phyloP scores from a whole-genome alignment of 164 flowering plant genomes.

The Macadamia tetraphylla region DNA sequence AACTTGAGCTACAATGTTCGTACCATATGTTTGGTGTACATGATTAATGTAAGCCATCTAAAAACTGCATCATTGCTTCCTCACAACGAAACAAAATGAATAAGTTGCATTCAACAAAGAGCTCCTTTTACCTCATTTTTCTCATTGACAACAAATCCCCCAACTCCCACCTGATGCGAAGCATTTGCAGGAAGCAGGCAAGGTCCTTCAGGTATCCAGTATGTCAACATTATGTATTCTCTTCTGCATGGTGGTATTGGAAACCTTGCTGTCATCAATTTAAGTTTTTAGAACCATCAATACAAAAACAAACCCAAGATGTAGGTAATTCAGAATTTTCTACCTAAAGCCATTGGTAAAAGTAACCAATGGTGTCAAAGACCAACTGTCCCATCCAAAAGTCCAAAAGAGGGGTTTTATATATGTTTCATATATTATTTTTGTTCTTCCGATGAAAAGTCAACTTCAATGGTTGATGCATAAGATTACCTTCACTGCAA shows the following conservation, averaged over 20 bases:
- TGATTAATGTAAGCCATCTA: too few relatives aligned
- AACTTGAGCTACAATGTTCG: too few relatives aligned
- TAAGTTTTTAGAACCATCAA: background rate
- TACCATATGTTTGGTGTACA: too few relatives aligned
- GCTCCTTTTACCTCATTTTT: slow-evolving; percentile 51
- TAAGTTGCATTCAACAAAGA: too few relatives aligned
- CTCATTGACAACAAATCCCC: slow-evolving; percentile 85
- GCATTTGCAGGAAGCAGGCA: slow-evolving; percentile 87
- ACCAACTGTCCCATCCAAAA: background rate
- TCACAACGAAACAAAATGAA: too few relatives aligned
- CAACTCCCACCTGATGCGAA: slow-evolving; percentile 86
- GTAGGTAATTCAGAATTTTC: background rate
- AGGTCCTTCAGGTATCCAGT: slow-evolving; percentile 86
- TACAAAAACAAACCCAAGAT: background rate
- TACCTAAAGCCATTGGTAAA: background rate
- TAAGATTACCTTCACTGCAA: slow-evolving; percentile 64
- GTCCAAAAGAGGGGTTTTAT: background rate
- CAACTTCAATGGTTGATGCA: too few relatives aligned
- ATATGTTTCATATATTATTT: too few relatives aligned
- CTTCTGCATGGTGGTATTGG: slow-evolving; percentile 84
- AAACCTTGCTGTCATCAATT: slow-evolving; percentile 67
- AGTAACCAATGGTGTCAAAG: background rate
- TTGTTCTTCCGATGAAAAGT: too few relatives aligned
- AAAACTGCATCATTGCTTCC: too few relatives aligned
- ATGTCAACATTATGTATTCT: slow-evolving; percentile 76